Evolutionary conservation across 2,329 filamentous ascomycete species (phyloP).

Genomic region (Arthrobotrys megalospora): DNA sequence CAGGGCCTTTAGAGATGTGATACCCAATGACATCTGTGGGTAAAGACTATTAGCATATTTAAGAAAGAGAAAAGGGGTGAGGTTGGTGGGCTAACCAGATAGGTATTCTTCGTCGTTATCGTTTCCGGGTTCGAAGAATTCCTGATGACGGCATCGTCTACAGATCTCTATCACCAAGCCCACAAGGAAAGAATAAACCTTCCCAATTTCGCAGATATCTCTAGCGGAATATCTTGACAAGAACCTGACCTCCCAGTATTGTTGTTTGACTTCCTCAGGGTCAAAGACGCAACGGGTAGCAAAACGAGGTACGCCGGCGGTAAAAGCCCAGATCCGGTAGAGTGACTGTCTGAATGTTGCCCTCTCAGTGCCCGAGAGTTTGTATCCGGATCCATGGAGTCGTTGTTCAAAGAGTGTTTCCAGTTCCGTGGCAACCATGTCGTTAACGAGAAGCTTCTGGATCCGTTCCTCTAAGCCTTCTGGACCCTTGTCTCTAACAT

Average conservation of each 20-base stretch:
- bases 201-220: slow-evolving; percentile 59
- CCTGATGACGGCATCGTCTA: slow-evolving; percentile 52
- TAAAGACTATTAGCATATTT: neutral
- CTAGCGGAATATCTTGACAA: slow-evolving; percentile 53
- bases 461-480: slow-evolving; percentile 49
- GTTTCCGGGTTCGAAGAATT: slow-evolving; percentile 59
- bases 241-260: slow-evolving; percentile 60
- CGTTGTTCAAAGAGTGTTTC: slow-evolving; percentile 53
- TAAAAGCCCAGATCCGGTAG: slow-evolving; percentile 59
- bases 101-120: slow-evolving; percentile 60
- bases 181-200: slow-evolving; percentile 59
- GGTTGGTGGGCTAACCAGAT: slow-evolving; percentile 37
- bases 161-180: slow-evolving; percentile 57
- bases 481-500: slow-evolving; percentile 54
- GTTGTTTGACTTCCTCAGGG: slow-evolving; percentile 55
- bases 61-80: neutral
- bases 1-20: slow-evolving; percentile 59
- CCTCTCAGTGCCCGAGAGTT: slow-evolving; percentile 38
- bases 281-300: slow-evolving; percentile 57
- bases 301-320: slow-evolving; percentile 51
- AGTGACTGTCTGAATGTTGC: slow-evolving; percentile 45
- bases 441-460: slow-evolving; percentile 55
- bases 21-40: slow-evolving; percentile 56
- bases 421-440: slow-evolving; percentile 42
- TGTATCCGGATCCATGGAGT: slow-evolving; percentile 42